phyloP scores from a whole-genome alignment of 2,329 filamentous ascomycete genomes.

The Sordariomycetes sp. region DNA sequence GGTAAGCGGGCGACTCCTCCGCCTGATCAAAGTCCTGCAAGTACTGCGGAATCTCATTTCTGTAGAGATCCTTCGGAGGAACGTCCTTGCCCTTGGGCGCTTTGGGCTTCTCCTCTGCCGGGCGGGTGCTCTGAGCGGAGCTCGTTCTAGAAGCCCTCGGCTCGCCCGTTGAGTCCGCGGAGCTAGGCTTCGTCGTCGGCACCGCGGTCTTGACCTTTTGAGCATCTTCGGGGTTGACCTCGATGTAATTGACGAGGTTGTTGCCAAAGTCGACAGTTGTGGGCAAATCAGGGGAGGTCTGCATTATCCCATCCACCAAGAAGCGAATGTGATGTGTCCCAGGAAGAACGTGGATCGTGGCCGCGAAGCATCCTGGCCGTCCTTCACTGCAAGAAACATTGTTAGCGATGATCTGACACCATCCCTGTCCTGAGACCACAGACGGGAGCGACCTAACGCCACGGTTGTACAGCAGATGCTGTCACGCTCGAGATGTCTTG shows the following conservation, averaged over 20 bases:
- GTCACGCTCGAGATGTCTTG: constrained; percentile 6
- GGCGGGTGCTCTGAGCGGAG: constrained; percentile 1
- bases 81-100: constrained; percentile 45
- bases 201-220: constrained; percentile 8
- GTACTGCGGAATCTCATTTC: constrained; percentile 70
- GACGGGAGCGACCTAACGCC: constrained; percentile 6
- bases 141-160: constrained; percentile 2
- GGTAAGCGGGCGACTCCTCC: constrained; percentile 67
- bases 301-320: constrained; percentile 89
- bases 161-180: constrained; percentile 19
- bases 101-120: constrained; percentile 1
- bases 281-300: constrained; percentile 75
- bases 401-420: background rate
- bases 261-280: constrained; percentile 98
- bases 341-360: constrained; percentile 73
- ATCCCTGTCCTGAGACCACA: background rate
- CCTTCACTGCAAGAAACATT: constrained; percentile 31
- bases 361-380: constrained; percentile 58
- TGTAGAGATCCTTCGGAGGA: constrained; percentile 52
- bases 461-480: constrained; percentile 14
- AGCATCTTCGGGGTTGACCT: constrained; percentile 70
- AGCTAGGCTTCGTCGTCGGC: constrained; percentile 17
- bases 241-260: constrained; percentile 96
- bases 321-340: constrained; percentile 97
- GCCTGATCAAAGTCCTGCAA: constrained; percentile 78